A percentile compares a stretch with the other conserved stretches of the same genome.
These are phyloP conservation scores for Saksenaea vasiformis DNA, from an alignment of 371 early-diverging fungal genomes.

Conservation along the genomic window DNA sequence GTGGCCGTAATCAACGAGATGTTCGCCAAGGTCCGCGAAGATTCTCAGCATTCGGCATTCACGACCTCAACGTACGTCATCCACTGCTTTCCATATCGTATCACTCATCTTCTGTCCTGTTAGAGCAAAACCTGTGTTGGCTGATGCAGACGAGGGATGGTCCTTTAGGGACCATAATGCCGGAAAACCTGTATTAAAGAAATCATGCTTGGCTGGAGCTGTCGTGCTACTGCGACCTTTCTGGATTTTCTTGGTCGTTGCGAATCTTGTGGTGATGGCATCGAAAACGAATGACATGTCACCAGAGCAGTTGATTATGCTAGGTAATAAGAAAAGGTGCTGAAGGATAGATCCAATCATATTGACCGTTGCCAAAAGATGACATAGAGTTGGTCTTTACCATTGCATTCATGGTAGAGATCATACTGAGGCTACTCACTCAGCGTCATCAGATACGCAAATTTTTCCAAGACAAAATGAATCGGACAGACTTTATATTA, in stretches of 20 bases:
- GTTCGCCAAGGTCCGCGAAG: conserved; percentile 74
- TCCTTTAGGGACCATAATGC: conserved; percentile 27
- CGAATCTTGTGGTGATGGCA: conserved; percentile 58
- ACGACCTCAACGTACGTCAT: conserved; percentile 45
- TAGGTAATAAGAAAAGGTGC: conserved; percentile 25
- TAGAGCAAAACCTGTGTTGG: conserved; percentile 45
- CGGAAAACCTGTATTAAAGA: conserved; percentile 9
- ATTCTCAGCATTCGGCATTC: conserved; percentile 67
- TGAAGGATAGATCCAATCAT: not conserved
- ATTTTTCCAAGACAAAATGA: conserved; percentile 54
- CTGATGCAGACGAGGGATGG: conserved; percentile 51
- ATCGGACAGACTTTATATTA: conserved; percentile 53
- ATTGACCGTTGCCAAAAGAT: not conserved
- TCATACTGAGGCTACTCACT: conserved; percentile 46
- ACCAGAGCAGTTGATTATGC: conserved; percentile 15
- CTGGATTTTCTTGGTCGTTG: conserved; percentile 53
- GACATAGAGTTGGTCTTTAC: conserved; percentile 55
- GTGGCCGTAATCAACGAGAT: conserved; percentile 73
- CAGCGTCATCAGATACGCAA: conserved; percentile 33
- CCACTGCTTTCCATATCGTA: not conserved
- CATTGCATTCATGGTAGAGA: conserved; percentile 57
- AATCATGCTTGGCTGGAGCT: conserved; percentile 17
- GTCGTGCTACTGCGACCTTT: conserved; percentile 43
- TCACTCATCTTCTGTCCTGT: conserved; percentile 10
- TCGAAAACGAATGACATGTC: conserved; percentile 48